A percentile compares a stretch with the other conserved stretches of the same genome.
phyloP scores from a whole-genome alignment of 2,329 filamentous ascomycete genomes.

The Phyllosticta paracitricarpa region DNA sequence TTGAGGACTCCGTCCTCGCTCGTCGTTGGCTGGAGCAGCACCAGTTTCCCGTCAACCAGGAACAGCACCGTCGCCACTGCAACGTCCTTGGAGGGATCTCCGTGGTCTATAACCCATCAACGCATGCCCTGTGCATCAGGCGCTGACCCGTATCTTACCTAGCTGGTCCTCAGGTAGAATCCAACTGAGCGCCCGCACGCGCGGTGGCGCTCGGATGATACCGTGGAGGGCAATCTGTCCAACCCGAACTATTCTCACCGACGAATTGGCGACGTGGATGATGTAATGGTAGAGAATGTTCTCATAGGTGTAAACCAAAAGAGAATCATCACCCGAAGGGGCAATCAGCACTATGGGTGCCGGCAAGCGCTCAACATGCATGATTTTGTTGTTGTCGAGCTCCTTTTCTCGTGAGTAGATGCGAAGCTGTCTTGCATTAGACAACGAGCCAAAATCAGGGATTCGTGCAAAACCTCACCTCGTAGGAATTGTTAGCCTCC shows the following conservation, averaged over 20 bases:
- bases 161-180: slow-evolving; percentile 86
- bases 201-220: slow-evolving; percentile 84
- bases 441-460: neutral
- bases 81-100: slow-evolving; percentile 92
- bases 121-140: neutral
- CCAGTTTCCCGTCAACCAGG: slow-evolving; percentile 93
- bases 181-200: slow-evolving; percentile 92
- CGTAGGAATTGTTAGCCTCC: slow-evolving; percentile 72
- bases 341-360: slow-evolving; percentile 85
- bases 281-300: slow-evolving; percentile 94
- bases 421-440: slow-evolving; percentile 48
- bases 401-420: slow-evolving; percentile 80
- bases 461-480: slow-evolving; percentile 37
- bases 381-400: slow-evolving; percentile 60
- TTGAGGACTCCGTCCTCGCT: slow-evolving; percentile 78
- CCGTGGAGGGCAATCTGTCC: slow-evolving; percentile 96
- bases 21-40: slow-evolving; percentile 76
- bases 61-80: slow-evolving; percentile 88
- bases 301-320: slow-evolving; percentile 94
- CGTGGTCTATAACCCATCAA: slow-evolving; percentile 47
- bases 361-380: slow-evolving; percentile 69
- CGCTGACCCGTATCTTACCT: slow-evolving; percentile 34
- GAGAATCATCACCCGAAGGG: slow-evolving; percentile 82
- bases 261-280: slow-evolving; percentile 60
- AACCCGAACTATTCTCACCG: slow-evolving; percentile 77